Evolutionary conservation across 495 filamentous ascomycete species (phyloP).

Genomic region (Usnea hakonensis): DNA sequence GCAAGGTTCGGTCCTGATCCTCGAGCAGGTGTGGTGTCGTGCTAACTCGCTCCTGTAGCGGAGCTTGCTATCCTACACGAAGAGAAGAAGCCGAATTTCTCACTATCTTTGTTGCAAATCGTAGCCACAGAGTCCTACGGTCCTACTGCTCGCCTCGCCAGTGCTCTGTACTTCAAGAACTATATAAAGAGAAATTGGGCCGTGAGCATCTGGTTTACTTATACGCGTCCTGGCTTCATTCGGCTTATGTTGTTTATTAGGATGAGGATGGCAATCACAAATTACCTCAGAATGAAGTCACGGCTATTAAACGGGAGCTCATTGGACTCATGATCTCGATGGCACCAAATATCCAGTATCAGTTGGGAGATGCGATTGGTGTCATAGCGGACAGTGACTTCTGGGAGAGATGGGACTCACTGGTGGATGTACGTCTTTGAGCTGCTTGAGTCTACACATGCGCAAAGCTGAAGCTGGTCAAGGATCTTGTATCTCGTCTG

Average conservation of each 20-base stretch:
- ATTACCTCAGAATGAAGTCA: slow-evolving; percentile 69
- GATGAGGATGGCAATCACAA: slow-evolving; percentile 91
- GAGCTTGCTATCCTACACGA: slow-evolving; percentile 67
- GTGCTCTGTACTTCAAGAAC: slow-evolving; percentile 96
- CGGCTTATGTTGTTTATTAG: slow-evolving; percentile 28
- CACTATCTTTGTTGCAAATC: slow-evolving; percentile 79
- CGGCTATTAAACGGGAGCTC: slow-evolving; percentile 84
- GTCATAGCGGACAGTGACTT: slow-evolving; percentile 98
- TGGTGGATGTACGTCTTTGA: slow-evolving; percentile 57
- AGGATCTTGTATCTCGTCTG: slow-evolving; percentile 85
- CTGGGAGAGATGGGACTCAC: slow-evolving; percentile 87
- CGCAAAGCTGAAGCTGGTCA: background rate
- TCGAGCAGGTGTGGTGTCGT: background rate
- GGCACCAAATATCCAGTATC: slow-evolving; percentile 76
- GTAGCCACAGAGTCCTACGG: slow-evolving; percentile 64
- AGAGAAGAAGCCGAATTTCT: slow-evolving; percentile 75
- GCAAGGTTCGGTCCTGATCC: slow-evolving; percentile 56
- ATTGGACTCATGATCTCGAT: slow-evolving; percentile 94
- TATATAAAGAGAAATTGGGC: slow-evolving; percentile 88
- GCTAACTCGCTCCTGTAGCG: slow-evolving; percentile 45
- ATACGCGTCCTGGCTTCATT: slow-evolving; percentile 6
- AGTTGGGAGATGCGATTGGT: slow-evolving; percentile 93
- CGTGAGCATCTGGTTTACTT: slow-evolving; percentile 34
- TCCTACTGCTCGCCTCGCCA: slow-evolving; percentile 73
- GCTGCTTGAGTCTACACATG: background rate